Evolutionary conservation across 2,329 filamentous ascomycete genomes (phyloP), one percentile per base, ranked within the genome.

Genomic region (Fusarium miscanthi): DNA sequence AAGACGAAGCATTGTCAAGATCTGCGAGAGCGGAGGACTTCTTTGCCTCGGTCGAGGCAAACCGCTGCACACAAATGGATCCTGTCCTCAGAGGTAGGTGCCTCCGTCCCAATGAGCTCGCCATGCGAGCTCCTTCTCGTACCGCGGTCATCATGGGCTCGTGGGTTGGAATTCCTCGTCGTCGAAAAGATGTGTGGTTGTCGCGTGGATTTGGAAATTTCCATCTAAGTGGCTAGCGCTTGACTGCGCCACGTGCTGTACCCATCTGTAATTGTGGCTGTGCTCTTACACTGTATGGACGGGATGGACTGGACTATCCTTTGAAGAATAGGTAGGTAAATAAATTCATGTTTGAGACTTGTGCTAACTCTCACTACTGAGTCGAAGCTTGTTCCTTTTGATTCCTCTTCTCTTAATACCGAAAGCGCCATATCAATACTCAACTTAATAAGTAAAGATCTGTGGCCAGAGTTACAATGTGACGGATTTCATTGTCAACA

Each of bases 1-100:
- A 83, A 37, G 86, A 85, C 57, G 87, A 88, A 38, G 85, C 82
- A 42, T 80, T 71, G 75, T 90, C 88, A 67, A 90, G 82, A 67
- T 89, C 87, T 51, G 80, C 76, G 43, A 88, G 79, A 40, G 75
- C 78, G 16, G 82, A 62, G 30, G 70, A 79, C 72, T 82, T 81
- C 56, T 79, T 78, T 17, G 82, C 82, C 67, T 83, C 80, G 49
- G 84, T 85, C n/a, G 87, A 88, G 63, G 83, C 83, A 76, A 84
- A 86, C 79, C 85, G 82, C 65, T 80, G 80, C 40, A 72, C 72
- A 70, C 77, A 78, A 40, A 75, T 53, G 30, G 75, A 73, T 21
- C 64, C 65, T 30, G 76, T 56, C 46, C 76, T 74, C 43, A 78
- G 63, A 35, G 72, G 61, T 46, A 81, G 56, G 66, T 78, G 77